Evolutionary conservation across 768 basidiomycete genomes (phyloP).

Genomic region (Phylloporus arenicola): DNA sequence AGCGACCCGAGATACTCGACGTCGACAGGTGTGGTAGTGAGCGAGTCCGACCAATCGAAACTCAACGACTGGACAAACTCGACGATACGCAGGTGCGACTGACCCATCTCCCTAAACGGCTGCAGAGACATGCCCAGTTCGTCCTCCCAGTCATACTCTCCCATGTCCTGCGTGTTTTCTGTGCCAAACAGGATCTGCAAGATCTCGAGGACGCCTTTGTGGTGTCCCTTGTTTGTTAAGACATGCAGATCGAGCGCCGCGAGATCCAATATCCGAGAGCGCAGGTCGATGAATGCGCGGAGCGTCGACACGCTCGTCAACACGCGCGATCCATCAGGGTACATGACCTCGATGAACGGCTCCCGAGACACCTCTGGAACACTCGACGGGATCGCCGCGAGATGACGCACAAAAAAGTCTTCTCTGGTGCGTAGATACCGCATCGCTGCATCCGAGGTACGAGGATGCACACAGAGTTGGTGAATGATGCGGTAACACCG

Average conservation of each 20-base stretch:
- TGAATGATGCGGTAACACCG: conserved; percentile 78
- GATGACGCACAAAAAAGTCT: conserved; percentile 84
- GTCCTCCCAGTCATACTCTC: conserved; percentile 36
- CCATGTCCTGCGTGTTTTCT: conserved; percentile 43
- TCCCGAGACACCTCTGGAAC: conserved; percentile 47
- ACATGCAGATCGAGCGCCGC: conserved; percentile 86
- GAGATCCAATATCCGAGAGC: conserved; percentile 81
- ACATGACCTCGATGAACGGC: conserved; percentile 53
- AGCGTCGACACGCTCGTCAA: conserved; percentile 63
- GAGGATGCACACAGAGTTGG: conserved; percentile 82
- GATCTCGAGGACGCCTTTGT: conserved; percentile 67
- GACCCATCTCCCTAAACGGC: conserved; percentile 68
- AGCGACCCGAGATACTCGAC: conserved; percentile 62
- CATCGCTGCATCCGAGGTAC: conserved; percentile 75
- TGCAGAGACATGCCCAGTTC: conserved; percentile 34
- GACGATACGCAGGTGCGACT: conserved; percentile 79
- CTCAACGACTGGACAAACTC: conserved; percentile 83
- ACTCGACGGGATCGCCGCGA: conserved; percentile 67
- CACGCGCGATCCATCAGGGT: conserved; percentile 65
- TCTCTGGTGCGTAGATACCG: conserved; percentile 84
- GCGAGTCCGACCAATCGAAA: conserved; percentile 82
- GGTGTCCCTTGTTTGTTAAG: conserved; percentile 71
- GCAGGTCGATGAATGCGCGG: conserved; percentile 72
- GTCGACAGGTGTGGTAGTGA: conserved; percentile 51
- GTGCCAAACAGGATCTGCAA: conserved; percentile 79